Evolutionary conservation across 352 stramenopile genomes (phyloP).

Genomic region (Discostella stelligera): DNA sequence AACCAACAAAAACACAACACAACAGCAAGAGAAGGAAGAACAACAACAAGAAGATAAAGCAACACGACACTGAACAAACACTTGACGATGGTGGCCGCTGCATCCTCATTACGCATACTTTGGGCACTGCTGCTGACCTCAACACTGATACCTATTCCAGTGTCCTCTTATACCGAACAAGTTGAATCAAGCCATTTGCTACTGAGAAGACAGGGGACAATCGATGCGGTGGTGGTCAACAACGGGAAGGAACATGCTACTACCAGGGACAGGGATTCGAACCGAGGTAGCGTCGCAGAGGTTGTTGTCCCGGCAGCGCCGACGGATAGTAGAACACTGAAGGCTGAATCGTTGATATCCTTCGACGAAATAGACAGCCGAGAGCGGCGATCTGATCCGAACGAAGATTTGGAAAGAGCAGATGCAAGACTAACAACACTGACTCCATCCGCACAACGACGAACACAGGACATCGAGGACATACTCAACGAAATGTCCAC

Average conservation of each 20-base stretch:
- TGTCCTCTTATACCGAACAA: too few relatives aligned
- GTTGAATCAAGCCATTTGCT: background rate
- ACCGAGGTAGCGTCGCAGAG: background rate
- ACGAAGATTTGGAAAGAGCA: too few relatives aligned
- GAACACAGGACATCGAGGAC: constrained; percentile 47
- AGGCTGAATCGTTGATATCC: background rate
- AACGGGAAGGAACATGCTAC: background rate
- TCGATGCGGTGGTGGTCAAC: background rate
- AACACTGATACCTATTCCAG: background rate
- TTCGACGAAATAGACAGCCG: background rate
- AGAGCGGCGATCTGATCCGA: too few relatives aligned
- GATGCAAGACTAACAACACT: background rate
- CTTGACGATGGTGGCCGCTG: too few relatives aligned
- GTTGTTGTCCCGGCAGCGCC: background rate
- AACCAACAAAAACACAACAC: too few relatives aligned
- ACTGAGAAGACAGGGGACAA: background rate
- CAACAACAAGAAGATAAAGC: too few relatives aligned
- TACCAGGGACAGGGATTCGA: too few relatives aligned
- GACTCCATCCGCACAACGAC: background rate
- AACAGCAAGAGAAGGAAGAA: too few relatives aligned
- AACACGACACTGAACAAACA: too few relatives aligned
- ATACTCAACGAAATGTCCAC: constrained; percentile 46
- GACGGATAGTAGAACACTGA: background rate
- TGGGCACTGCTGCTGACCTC: background rate
- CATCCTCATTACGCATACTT: background rate